Evolutionary conservation across 495 filamentous ascomycete species (phyloP), one percentile per base, ranked within the genome.

Genomic region (Wilcoxina mikolae): DNA sequence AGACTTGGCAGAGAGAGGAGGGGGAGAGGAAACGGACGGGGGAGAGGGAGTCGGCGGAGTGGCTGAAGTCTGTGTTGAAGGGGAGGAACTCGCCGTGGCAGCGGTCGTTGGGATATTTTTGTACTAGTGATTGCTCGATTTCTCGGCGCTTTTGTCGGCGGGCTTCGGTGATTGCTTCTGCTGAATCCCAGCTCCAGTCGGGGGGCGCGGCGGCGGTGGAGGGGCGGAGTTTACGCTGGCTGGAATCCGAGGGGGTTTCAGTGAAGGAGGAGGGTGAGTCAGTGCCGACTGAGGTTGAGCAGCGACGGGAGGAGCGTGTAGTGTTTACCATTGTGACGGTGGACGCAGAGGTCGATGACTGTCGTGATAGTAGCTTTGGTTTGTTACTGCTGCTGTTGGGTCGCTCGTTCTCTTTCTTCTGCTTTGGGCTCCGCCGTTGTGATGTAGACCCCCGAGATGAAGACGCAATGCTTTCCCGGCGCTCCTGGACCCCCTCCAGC

Each of bases 101-200:
- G 10, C 58, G 55, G 50, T 60, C 58, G 31, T 60, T 60, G 25
- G 58, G 58, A 31, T 60, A 60, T 54, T 60, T 60, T 17, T 58
- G 55, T 15, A 33, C 38, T 11, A 60, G 50, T 3, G 47, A 53
- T 11, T 44, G 27, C n/a, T 50, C 45, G 24, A 62, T 53, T 3
- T 61, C 56, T 0, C 27, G 24, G 9, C 46, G 46, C 46, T 49
- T 49, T 29, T 28, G 46, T 29, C 46, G 10, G 24, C 46, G 46
- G 9, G 46, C 46, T 25, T 49, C 46, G 24, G 46, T 49, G 23
- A 49, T 49, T 9, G 24, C 46, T 25, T 49, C 15, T 15, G 46
- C 46, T 7, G 23, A 28, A 20, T 49, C 46, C 46, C 46, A 49
- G 46, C 39, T 43, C 7, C 7, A 43, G 5, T 43, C 9, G 10